phyloP scores from a whole-genome alignment of 1,284 basidiomycete species.

The Takashimella koratensis region DNA sequence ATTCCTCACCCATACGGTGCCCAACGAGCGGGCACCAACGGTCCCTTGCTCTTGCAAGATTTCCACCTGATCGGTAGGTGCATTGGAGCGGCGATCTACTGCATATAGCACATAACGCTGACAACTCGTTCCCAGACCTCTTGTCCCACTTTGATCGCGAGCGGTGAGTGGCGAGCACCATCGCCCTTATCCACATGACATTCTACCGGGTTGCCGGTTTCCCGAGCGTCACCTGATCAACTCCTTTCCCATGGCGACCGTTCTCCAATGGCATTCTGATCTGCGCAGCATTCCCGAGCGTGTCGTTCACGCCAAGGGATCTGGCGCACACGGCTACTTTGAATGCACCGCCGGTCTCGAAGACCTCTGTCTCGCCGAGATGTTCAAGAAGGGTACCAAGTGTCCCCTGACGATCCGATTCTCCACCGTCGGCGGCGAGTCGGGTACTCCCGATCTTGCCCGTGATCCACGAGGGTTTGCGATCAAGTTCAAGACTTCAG shows the following conservation, averaged over 20 bases:
- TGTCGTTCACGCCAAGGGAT: conserved; percentile 57
- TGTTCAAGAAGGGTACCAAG: conserved; percentile 72
- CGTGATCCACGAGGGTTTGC: conserved; percentile 85
- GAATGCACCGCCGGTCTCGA: conserved; percentile 77
- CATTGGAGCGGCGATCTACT: background rate
- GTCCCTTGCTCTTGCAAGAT: conserved; percentile 84
- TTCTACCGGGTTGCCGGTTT: no score
- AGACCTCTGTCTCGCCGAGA: conserved; percentile 69
- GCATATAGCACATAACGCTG: no score
- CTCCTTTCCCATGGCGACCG: no score
- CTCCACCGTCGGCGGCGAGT: conserved; percentile 62
- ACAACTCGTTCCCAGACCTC: conserved; percentile 52
- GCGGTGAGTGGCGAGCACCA: conserved; percentile 55
- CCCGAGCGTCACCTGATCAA: no score
- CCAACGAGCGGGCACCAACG: conserved; percentile 68
- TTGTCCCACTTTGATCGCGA: conserved; percentile 89
- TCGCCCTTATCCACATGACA: background rate
- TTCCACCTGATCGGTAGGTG: conserved; percentile 70
- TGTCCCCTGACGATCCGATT: conserved; percentile 51
- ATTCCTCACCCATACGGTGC: conserved; percentile 60
- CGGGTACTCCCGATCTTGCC: conserved; percentile 81
- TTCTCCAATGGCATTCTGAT: no score
- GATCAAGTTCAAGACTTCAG: conserved; percentile 80
- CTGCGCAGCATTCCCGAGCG: conserved; percentile 82
- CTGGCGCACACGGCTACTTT: conserved; percentile 89